Evolutionary conservation across 768 basidiomycete species (phyloP), one percentile per base, ranked within the genome.

Genomic region (Jaapia argillacea): DNA sequence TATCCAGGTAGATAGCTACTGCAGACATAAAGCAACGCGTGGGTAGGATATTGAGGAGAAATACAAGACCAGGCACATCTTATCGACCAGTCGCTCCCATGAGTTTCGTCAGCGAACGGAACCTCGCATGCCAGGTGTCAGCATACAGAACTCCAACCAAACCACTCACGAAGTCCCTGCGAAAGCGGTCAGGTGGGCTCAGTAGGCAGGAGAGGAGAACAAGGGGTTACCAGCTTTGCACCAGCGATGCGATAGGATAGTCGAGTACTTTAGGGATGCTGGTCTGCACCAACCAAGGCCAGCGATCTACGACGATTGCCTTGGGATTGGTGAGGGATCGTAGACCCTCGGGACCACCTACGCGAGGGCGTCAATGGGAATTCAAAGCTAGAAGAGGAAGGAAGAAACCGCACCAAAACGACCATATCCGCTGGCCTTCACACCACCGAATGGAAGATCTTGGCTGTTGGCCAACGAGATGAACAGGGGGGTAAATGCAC

Each of bases 401-500:
- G 10, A 23, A 18, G 21, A 44, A 26, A 1, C 57, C 74, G 47
- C 52, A 82, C 89, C 88, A 53, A 99, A 96, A 48, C 96, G 78
- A 4, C 92, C 94, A 57, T 94, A 93, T 31, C 94, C 94, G 41
- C 86, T 90, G 24, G 72, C 72, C 61, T 97, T 99, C 36, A 76
- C 75, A 28, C 96, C 96, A 23, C 96, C 96, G 48, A 99, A 99
- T 6, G 96, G 94, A 49, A 94, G 69, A 56, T 91, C 86, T 71
- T 99, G 94, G 57, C 77, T 81, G 43, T 33, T 33, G n/a, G n/a
- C n/a, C n/a, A n/a, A n/a, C n/a, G n/a, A n/a, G n/a, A n/a, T n/a
- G n/a, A n/a, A n/a, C n/a, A n/a, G n/a, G n/a, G n/a, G n/a, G n/a
- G n/a, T n/a, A n/a, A n/a, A n/a, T n/a, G n/a, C n/a, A n/a, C n/a